phyloP scores from a whole-genome alignment of 108 stramenopile species.

The Pseudonitzschia pungens region DNA sequence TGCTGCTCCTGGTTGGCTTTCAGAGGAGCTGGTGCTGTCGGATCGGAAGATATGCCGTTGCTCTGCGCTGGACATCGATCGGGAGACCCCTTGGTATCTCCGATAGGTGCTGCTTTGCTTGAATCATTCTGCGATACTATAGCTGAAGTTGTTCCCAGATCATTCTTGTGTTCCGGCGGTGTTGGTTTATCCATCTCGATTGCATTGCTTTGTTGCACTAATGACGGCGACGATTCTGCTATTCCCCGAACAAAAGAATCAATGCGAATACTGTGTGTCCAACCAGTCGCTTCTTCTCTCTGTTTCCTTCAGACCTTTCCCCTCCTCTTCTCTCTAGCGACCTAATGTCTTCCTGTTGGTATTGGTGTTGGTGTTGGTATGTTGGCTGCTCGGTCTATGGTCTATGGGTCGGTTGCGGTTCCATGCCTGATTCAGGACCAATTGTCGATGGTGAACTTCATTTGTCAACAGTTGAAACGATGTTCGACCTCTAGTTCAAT shows the following conservation, averaged over 20 bases:
- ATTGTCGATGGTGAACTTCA: background rate
- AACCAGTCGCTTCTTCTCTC: background rate
- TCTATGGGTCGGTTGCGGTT: background rate
- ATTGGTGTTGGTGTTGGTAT: background rate
- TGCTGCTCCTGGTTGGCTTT: background rate
- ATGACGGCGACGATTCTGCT: background rate
- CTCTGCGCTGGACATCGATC: background rate
- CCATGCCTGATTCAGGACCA: background rate
- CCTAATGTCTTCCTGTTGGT: background rate
- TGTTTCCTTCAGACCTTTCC: background rate
- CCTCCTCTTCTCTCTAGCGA: background rate
- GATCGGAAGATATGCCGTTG: background rate
- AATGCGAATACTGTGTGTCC: background rate
- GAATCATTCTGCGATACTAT: background rate
- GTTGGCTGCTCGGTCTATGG: background rate
- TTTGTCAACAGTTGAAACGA: constrained; percentile 4
- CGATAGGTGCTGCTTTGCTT: background rate
- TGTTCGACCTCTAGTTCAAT: background rate
- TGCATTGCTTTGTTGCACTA: background rate
- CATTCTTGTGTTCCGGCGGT: background rate
- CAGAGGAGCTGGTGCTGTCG: background rate
- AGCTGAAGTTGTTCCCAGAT: background rate
- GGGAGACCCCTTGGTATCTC: background rate
- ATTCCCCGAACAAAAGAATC: background rate
- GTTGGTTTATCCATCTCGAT: background rate